Base-by-base conservation (phyloP, 2,329 filamentous ascomycete species). In the Aaosphaeria arxii region DNA sequence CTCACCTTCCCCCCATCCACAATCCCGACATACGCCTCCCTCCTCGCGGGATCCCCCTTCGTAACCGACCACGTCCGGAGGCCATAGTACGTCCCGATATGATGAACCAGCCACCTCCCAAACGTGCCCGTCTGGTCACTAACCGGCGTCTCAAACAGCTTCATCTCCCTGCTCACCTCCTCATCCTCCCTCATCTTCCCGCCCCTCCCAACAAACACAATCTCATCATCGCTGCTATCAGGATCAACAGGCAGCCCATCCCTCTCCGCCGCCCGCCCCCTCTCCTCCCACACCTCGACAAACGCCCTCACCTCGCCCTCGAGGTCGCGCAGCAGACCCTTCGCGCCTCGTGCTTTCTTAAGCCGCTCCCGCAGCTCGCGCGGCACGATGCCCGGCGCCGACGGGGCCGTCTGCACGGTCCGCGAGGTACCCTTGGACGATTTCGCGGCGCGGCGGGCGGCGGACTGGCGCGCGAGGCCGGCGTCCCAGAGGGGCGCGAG, bases 51-150 rank as follows among this genome's bases (percentile, higher is more conserved):
- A 55, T 84, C 78, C 31, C 84, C 85, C 1, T 86, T 79, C 0
- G 87, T 87, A 50, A 92, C 82, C 4, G 88, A 91, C 75, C 85
- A 90, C 17, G 91, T 96, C 51, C 85, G 82, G 48, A 96, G 79
- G 40, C 91, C 91, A 66, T 97, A 97, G 70, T 97, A 97, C 38
- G 87, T 83, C 7, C 89, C 92, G 54, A 97, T 91, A 49, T 89
- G 88, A 71, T 97, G 91, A 1, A 95, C 89, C 46, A 97, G 82
- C 88, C 91, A 97, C 54, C 92, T 88, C 57, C 89, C 91, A 74
- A 96, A 96, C 4, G 86, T 82, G 43, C 88, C 88, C 6, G 84
- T 82, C 51, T 85, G 84, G 60, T 91, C 90, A 48, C 87, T 84
- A 11, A 84, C 87, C 32, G 86, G 75, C 41, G 85, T 86, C 69